Evolutionary conservation across 177 flowering plant species (phyloP), one percentile per base, ranked within the genome.

Genomic region (Vitis hybrid): DNA sequence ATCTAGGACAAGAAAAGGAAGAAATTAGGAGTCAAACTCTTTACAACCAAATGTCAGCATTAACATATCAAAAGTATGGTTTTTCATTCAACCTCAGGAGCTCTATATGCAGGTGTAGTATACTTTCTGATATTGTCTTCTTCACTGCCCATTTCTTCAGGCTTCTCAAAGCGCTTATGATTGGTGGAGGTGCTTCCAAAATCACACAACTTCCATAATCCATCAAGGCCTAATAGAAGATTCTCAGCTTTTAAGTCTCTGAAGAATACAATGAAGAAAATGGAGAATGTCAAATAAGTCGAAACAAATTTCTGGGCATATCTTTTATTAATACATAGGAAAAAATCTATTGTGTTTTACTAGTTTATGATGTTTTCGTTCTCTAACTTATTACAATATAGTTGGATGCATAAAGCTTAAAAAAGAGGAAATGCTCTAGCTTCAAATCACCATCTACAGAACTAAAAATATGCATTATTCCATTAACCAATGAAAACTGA

Each of bases 131-230:
- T 96, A 73, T 84, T 92, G 81, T 96, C 99, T 83, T 96, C 98
- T 82, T 96, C 99, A 66, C 92, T 81, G 26, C 99, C 99, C 99
- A 94, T 96, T 78, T 96, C 99, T 72, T 91, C 99, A 64, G 98
- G 92, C 80, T 81, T 89, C 78, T 92, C 97, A 84, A 94, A 94
- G 66, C 95, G 84, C 76, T 87, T 92, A 82, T 96, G 99, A 83
- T 92, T 92, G 56, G 97, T 92, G 64, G 99, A 90, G 18, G 88
- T 86, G 79, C 99, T 96, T 51, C 99, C 99, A 74, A 94, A 96
- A 83, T 96, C 99, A 83, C 99, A 94, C 79, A 96, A 74, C 78
- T 96, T 94, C 99, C 98, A 96, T 19, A 77, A 69, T 60, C 94
- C 97, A 84, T 96, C 97, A 67, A 88, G 70, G 12, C 97, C 94